These are phyloP conservation scores for Fraxinus ornus DNA, from an alignment of 305 asterid genomes.

Conservation along the genomic window DNA sequence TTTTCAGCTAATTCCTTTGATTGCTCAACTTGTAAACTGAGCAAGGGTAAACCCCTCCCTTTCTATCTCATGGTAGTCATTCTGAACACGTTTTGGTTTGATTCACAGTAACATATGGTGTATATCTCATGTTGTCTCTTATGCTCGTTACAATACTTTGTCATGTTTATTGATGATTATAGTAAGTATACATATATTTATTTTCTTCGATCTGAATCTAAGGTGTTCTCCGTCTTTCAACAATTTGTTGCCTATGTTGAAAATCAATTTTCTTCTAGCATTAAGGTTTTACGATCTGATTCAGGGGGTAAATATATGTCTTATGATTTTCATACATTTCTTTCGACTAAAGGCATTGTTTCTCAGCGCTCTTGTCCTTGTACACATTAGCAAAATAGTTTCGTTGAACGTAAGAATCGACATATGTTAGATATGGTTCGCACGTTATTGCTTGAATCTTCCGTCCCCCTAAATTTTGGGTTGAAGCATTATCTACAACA, in stretches of 20 bases:
- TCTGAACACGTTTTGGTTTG: not conserved
- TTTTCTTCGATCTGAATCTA: too few relatives aligned
- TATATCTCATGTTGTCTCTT: not conserved
- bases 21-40: not conserved
- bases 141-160: not conserved
- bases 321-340: not conserved
- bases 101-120: not conserved
- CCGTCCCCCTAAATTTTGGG: not conserved
- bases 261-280: not conserved
- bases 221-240: not conserved
- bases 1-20: not conserved
- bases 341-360: not conserved
- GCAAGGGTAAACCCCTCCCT: not conserved
- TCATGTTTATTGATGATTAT: not conserved
- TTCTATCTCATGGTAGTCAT: not conserved
- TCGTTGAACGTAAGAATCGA: not conserved
- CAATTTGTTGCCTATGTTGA: not conserved
- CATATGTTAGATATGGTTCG: not conserved
- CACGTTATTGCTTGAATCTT: not conserved
- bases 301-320: not conserved
- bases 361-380: too few relatives aligned
- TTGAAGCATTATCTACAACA: not conserved
- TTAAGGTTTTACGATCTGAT: not conserved
- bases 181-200: not conserved
- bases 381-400: not conserved